Evolutionary conservation across 371 early-diverging fungal genomes (phyloP).

Genomic region (Blakeslea trispora): DNA sequence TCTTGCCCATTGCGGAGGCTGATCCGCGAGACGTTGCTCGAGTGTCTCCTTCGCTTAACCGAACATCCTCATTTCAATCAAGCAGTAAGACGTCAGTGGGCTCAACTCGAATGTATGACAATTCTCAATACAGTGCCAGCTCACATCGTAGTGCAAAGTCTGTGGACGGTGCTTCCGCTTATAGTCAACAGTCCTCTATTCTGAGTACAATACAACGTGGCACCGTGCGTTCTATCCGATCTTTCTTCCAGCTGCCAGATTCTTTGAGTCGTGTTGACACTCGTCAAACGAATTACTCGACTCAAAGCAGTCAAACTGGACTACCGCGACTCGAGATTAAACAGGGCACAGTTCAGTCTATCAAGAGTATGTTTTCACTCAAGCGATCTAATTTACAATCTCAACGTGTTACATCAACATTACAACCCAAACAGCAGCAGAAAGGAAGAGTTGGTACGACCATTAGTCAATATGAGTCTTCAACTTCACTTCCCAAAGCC

Average conservation of each 20-base stretch:
- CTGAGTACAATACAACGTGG: slow-evolving; percentile 41
- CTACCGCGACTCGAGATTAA: slow-evolving; percentile 30
- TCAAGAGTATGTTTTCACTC: slow-evolving; percentile 36
- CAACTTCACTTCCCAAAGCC: slow-evolving; percentile 8
- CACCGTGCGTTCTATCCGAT: slow-evolving; percentile 48
- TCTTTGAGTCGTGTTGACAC: slow-evolving; percentile 20
- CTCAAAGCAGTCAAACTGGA: slow-evolving; percentile 5
- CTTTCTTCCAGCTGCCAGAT: slow-evolving; percentile 38
- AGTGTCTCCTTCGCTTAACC: slow-evolving; percentile 30
- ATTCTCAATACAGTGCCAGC: slow-evolving; percentile 7
- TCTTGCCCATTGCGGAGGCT: slow-evolving; percentile 53
- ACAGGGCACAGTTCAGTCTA: slow-evolving; percentile 39
- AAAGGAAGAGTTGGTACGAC: slow-evolving; percentile 16
- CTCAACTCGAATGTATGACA: slow-evolving; percentile 23
- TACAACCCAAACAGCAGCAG: slow-evolving; percentile 2
- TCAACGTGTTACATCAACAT: slow-evolving; percentile 5
- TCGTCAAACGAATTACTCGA: slow-evolving; percentile 8
- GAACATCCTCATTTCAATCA: slow-evolving; percentile 23
- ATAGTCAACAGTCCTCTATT: slow-evolving; percentile 32
- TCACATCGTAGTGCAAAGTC: slow-evolving; percentile 1
- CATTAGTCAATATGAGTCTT: slow-evolving; percentile 24
- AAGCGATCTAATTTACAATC: slow-evolving; percentile 12
- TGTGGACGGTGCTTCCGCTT: slow-evolving; percentile 27
- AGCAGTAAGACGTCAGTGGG: slow-evolving; percentile 20
- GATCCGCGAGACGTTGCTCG: slow-evolving; percentile 53